Conservation (phyloP, 1,139 yeast genomes). For the Debaryomycetaceae sp. region DNA sequence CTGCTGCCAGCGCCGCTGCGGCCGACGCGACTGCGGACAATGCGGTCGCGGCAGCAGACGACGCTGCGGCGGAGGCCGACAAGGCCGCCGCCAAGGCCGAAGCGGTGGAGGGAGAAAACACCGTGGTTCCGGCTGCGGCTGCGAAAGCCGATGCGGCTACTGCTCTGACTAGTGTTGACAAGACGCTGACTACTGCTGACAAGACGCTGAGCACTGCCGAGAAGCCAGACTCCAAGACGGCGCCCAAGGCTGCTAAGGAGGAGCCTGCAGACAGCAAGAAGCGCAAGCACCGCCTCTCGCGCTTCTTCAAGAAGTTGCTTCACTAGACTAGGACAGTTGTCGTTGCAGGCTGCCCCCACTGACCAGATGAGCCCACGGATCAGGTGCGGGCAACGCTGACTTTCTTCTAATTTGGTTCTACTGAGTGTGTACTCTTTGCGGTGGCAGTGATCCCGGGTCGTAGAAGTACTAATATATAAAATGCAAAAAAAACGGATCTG, state of each 20-base stretch:
- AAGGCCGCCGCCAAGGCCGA: conserved; percentile 10
- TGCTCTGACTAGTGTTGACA: too few species aligned
- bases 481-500: too few species aligned
- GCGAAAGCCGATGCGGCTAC: too few species aligned
- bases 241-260: conserved; percentile 8
- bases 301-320: conserved; percentile 32
- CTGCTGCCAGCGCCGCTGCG: conserved; percentile 4
- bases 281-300: conserved; percentile 34
- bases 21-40: conserved; percentile 3
- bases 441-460: not conserved
- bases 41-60: conserved; percentile 8
- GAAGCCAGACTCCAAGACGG: conserved; percentile 5
- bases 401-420: not conserved
- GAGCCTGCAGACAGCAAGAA: conserved; percentile 19
- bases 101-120: too few species aligned
- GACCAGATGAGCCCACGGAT: too few species aligned
- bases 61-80: conserved; percentile 9
- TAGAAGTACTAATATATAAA: too few species aligned
- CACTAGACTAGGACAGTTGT: conserved; percentile 7
- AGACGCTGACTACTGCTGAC: too few species aligned
- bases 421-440: not conserved
- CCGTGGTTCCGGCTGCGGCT: too few species aligned
- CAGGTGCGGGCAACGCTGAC: not conserved
- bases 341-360: not conserved
- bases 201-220: conserved; percentile 6